A percentile compares a stretch with the other conserved stretches of the same genome.
These are phyloP conservation scores for Diaporthe sp. DNA, from an alignment of 2,329 filamentous ascomycete genomes.

Conservation along the genomic window DNA sequence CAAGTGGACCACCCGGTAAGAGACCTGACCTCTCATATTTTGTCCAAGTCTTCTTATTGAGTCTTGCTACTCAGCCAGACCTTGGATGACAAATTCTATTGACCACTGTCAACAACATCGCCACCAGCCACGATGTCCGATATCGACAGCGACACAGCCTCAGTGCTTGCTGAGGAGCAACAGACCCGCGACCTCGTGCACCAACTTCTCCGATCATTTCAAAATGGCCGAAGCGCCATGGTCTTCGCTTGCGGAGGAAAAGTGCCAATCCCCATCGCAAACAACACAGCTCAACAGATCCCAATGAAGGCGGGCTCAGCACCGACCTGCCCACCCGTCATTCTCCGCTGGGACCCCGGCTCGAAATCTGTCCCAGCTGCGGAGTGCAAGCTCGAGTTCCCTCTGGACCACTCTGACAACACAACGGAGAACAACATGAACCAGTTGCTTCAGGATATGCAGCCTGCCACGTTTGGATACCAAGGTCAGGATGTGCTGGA, in stretches of 20 bases:
- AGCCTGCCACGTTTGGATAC: slow-evolving; percentile 64
- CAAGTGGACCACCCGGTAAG: background rate
- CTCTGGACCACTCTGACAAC: background rate
- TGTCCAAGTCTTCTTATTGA: background rate
- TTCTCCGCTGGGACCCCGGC: slow-evolving; percentile 44
- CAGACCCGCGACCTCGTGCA: background rate
- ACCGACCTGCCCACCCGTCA: background rate
- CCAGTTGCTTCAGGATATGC: slow-evolving; percentile 50
- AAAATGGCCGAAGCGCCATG: background rate
- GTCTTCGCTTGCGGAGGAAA: background rate
- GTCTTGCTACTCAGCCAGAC: background rate
- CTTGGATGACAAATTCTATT: background rate
- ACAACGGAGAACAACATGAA: slow-evolving; percentile 38
- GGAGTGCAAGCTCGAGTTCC: slow-evolving; percentile 42
- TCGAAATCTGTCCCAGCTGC: background rate
- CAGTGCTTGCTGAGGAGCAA: background rate
- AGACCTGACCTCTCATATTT: background rate
- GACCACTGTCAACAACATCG: background rate
- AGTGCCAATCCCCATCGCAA: background rate
- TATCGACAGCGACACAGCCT: background rate
- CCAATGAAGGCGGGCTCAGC: too few relatives aligned
- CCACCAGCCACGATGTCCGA: background rate
- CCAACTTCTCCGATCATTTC: background rate
- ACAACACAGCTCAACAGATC: too few relatives aligned
- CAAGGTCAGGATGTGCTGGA: slow-evolving; percentile 63